Base-by-base conservation (phyloP, 495 filamentous ascomycete genomes). In the Podospora appendiculata region DNA sequence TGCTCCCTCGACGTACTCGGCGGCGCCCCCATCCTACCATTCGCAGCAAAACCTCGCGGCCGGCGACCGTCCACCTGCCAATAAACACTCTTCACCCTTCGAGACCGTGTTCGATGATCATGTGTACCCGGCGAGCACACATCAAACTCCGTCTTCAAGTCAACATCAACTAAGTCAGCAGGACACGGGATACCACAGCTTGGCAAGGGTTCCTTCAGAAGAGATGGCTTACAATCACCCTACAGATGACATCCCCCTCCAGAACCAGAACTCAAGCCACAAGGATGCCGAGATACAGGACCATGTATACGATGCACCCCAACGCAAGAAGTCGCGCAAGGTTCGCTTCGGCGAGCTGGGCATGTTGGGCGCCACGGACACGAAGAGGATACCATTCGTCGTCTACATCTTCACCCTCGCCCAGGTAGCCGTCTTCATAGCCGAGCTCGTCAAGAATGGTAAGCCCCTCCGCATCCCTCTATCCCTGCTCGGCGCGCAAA, bases 361-460 rank as follows among this genome's bases (percentile, higher is more conserved):
- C 45, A 73, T 75, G 75, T 45, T 73, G 45, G 70, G 73, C 32
- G 63, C 70, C 40, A 2, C 25, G 5, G 59, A 70, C 58, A 64
- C 62, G 66, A 77, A 73, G 59, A 81, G 67, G 78, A 83, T 90
- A 59, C 80, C 92, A 1, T 90, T 87, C 76, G 83, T 95, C 11
- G 87, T 89, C 8, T 98, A 90, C 65, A 65, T 82, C 39, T 79
- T 96, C 41, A 90, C 90, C 4, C 35, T 82, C 13, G 76, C 89
- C 16, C 90, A 97, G 66, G 68, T 94, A 11, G 73, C 73, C 9
- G 89, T 96, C n/a, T 98, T 98, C 58, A 88, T 96, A 58, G 89
- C 75, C 35, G 89, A 96, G 75, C 67, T 98, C 48, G 84, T 86
- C 46, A 88, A 85, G 64, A 90, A 85, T 65, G 81, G 87, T 90